Conservation (phyloP, 768 basidiomycete genomes). For the Amanita rubescens region DNA sequence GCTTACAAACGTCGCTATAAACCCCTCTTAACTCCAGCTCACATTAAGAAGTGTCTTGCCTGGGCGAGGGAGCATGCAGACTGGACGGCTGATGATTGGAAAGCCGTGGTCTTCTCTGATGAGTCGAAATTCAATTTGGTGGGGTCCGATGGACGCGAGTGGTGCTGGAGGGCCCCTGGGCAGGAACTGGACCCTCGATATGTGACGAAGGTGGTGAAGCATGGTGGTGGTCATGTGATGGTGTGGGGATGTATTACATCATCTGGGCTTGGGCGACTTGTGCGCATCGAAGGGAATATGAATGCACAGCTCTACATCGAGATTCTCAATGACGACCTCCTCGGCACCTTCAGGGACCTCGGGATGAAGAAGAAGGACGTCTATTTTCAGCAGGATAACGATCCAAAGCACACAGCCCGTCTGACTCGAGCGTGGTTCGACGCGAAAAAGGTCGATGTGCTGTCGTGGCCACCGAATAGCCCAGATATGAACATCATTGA, state of each 20-base stretch:
- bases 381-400: no score
- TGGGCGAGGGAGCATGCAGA: constrained; percentile 18
- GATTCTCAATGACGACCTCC: constrained; percentile 21
- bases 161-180: constrained; percentile 22
- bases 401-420: constrained; percentile 24
- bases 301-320: constrained; percentile 17
- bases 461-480: constrained; percentile 25
- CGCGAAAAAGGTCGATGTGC: constrained; percentile 17
- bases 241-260: constrained; percentile 29
- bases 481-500: constrained; percentile 31
- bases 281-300: constrained; percentile 25
- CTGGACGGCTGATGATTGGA: constrained; percentile 24
- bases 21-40: constrained; percentile 16
- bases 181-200: constrained; percentile 16
- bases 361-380: constrained; percentile 10
- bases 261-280: constrained; percentile 19
- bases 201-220: constrained; percentile 24
- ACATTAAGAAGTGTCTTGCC: constrained; percentile 11
- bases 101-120: constrained; percentile 22
- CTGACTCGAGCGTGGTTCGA: constrained; percentile 22
- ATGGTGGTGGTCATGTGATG: constrained; percentile 25
- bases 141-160: constrained; percentile 25
- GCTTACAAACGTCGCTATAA: no score
- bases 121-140: constrained; percentile 26
- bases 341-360: constrained; percentile 20